Evolutionary conservation across 129 eudicot species (phyloP).

Genomic region (Saposhnikovia divaricata): DNA sequence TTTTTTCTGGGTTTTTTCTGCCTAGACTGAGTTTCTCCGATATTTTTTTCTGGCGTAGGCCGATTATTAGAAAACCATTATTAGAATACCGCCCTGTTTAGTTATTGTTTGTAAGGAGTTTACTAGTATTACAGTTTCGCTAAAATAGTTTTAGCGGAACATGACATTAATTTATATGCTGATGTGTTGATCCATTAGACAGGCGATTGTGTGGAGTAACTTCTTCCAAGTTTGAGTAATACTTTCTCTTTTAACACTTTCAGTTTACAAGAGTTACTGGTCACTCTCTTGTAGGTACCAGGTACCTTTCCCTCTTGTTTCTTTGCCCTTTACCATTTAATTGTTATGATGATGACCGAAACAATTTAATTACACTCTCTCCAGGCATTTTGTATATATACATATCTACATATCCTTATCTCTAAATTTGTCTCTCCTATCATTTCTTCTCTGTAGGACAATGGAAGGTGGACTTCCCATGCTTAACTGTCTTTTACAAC

Average conservation of each 20-base stretch:
- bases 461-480: slow-evolving; percentile 85
- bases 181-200: too few species aligned
- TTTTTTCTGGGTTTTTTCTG: too few species aligned
- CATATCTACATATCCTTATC: slow-evolving; percentile 11
- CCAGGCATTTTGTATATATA: slow-evolving; percentile 9
- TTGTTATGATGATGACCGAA: slow-evolving; percentile 22
- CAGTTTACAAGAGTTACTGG: not conserved
- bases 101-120: too few species aligned
- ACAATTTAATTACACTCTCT: slow-evolving; percentile 16
- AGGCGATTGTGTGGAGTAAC: not conserved
- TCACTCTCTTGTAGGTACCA: slow-evolving; percentile 1
- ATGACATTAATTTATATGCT: too few species aligned
- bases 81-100: too few species aligned
- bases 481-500: slow-evolving; percentile 74
- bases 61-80: too few species aligned
- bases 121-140: too few species aligned
- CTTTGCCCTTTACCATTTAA: slow-evolving; percentile 37
- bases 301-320: slow-evolving; percentile 12
- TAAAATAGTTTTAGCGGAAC: too few species aligned
- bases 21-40: too few species aligned
- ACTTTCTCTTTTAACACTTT: not conserved
- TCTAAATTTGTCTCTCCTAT: slow-evolving; percentile 25
- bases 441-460: slow-evolving; percentile 20
- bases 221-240: not conserved
- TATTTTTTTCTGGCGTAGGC: too few species aligned